Evolutionary conservation across 345 rosid genomes (phyloP).

Genomic region (Adansonia digitata): DNA sequence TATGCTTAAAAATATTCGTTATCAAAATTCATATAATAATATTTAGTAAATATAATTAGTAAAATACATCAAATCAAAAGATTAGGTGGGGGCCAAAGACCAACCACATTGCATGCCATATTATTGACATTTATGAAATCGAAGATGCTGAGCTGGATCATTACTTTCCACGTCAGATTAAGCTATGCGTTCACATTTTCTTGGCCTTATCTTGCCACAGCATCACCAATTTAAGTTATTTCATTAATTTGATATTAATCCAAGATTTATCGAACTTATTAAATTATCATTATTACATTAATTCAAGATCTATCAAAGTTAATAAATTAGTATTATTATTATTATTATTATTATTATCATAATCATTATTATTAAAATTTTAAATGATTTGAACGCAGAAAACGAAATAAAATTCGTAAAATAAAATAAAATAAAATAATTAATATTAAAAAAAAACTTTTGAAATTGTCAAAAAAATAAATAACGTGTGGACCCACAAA

Average conservation of each 20-base stretch:
- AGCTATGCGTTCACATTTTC: not conserved
- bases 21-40: not conserved
- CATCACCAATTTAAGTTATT: not conserved
- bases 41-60: not conserved
- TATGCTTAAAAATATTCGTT: no score
- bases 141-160: slow-evolving; percentile 29
- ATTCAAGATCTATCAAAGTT: no score
- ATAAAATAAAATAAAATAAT: not conserved
- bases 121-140: slow-evolving; percentile 23
- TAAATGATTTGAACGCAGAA: slow-evolving; percentile 11
- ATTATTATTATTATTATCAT: no score
- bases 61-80: not conserved
- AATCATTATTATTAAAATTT: not conserved
- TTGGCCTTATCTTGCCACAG: slow-evolving; percentile 8
- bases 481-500: slow-evolving; percentile 45
- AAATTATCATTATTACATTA: not conserved
- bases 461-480: not conserved
- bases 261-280: not conserved
- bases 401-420: slow-evolving; percentile 17
- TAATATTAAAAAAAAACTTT: not conserved
- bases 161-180: slow-evolving; percentile 17
- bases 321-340: no score
- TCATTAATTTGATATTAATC: not conserved
- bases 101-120: slow-evolving; percentile 24
- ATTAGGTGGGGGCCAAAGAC: slow-evolving; percentile 25